A percentile compares a stretch with the other conserved stretches of the same genome.
phyloP scores from a whole-genome alignment of 495 filamentous ascomycete species.

The Annulohypoxylon moriforme region DNA sequence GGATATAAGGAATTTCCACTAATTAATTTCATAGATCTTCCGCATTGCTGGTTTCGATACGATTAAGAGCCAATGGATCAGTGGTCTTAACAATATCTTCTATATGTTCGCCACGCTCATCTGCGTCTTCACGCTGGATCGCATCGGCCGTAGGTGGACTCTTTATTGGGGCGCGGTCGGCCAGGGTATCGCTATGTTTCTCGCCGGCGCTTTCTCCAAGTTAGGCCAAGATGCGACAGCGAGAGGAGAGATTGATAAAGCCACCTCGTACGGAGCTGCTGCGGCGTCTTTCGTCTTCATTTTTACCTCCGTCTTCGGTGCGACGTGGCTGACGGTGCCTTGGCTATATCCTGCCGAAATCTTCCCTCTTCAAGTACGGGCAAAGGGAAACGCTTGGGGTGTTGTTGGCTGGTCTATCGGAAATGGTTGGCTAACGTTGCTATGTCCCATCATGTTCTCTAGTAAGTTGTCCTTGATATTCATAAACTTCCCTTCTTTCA shows the following conservation, averaged over 20 bases:
- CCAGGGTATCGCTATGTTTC: conserved; percentile 69
- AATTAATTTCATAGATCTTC: too few species aligned
- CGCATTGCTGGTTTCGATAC: conserved; percentile 71
- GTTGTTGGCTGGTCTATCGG: conserved; percentile 79
- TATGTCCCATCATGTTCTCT: conserved; percentile 72
- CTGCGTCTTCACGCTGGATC: conserved; percentile 75
- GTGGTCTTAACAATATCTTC: conserved; percentile 74
- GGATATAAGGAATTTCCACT: too few species aligned
- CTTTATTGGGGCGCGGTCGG: conserved; percentile 73
- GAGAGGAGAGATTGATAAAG: conserved; percentile 47
- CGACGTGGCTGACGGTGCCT: conserved; percentile 77
- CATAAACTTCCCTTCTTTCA: neutral
- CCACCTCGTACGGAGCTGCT: conserved; percentile 68
- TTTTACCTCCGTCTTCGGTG: conserved; percentile 75
- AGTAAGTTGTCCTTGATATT: conserved; percentile 31
- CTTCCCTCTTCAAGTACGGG: conserved; percentile 74
- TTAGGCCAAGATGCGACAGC: conserved; percentile 53
- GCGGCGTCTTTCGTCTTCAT: conserved; percentile 77
- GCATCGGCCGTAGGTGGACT: conserved; percentile 75
- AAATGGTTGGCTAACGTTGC: conserved; percentile 72
- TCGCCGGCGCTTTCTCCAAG: conserved; percentile 59
- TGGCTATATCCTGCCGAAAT: conserved; percentile 80
- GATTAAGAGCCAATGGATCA: conserved; percentile 72
- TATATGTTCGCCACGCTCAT: conserved; percentile 67
- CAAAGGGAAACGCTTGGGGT: conserved; percentile 79